A percentile compares a stretch with the other conserved stretches of the same genome.
Evolutionary conservation across 768 basidiomycete genomes (phyloP).

Genomic region (Dictyophora rubrovolvata): DNA sequence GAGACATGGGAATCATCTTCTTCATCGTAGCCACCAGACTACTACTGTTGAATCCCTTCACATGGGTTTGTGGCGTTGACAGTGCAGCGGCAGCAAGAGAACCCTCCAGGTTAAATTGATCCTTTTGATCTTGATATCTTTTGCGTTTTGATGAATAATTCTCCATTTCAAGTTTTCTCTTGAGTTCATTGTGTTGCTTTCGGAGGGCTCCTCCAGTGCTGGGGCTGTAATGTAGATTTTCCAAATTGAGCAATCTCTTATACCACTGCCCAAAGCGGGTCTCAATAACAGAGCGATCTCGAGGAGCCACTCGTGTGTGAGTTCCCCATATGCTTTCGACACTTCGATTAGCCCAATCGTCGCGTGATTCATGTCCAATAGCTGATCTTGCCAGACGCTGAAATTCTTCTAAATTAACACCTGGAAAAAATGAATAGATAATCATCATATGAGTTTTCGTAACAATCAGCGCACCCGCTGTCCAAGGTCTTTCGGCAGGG

Average conservation of each 20-base stretch:
- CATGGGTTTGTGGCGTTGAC: background rate
- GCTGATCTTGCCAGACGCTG: conserved; percentile 45
- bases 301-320: conserved; percentile 27
- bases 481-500: conserved; percentile 53
- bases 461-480: conserved; percentile 24
- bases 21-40: background rate
- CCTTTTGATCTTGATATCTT: background rate
- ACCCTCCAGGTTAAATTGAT: background rate
- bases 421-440: conserved; percentile 11
- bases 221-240: conserved; percentile 16
- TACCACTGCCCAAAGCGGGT: conserved; percentile 30
- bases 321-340: conserved; percentile 28
- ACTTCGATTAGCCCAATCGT: conserved; percentile 30
- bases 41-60: background rate
- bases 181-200: background rate
- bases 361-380: conserved; percentile 50
- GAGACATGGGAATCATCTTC: background rate
- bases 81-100: background rate
- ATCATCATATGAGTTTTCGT: background rate
- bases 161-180: background rate
- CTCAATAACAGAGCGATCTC: conserved; percentile 31
- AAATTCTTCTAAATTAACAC: conserved; percentile 36
- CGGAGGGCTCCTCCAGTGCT: conserved; percentile 14
- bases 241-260: conserved; percentile 26
- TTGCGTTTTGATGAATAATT: background rate